phyloP scores from a whole-genome alignment of 768 basidiomycete genomes.

The Leccinum rimulosum region DNA sequence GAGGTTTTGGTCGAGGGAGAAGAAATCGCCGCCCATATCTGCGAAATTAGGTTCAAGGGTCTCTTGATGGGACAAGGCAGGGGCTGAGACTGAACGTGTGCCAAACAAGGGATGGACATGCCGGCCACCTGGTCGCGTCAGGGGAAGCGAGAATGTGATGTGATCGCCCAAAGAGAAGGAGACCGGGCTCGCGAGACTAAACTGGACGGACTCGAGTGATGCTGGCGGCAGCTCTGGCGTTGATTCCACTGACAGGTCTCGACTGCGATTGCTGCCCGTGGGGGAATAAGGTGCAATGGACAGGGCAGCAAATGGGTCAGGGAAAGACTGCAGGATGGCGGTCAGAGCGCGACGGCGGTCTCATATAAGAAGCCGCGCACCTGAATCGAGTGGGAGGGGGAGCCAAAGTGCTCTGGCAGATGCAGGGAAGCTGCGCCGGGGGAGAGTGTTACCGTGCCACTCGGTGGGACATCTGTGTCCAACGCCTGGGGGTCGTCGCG shows the following conservation, averaged over 20 bases:
- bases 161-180: slow-evolving; percentile 37
- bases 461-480: slow-evolving; percentile 12
- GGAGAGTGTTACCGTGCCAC: slow-evolving; percentile 34
- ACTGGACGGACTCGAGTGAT: slow-evolving; percentile 39
- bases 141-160: slow-evolving; percentile 21
- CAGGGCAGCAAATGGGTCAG: slow-evolving; percentile 51
- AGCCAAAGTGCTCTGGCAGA: background rate
- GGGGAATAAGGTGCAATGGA: slow-evolving; percentile 56
- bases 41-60: slow-evolving; percentile 43
- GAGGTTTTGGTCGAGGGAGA: slow-evolving; percentile 45
- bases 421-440: slow-evolving; percentile 33
- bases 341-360: slow-evolving; percentile 20
- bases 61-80: slow-evolving; percentile 30
- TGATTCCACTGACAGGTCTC: slow-evolving; percentile 53
- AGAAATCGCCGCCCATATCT: slow-evolving; percentile 34
- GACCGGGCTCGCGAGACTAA: slow-evolving; percentile 38
- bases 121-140: slow-evolving; percentile 22
- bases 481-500: slow-evolving; percentile 19
- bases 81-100: slow-evolving; percentile 44
- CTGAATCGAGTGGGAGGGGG: slow-evolving; percentile 26
- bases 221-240: slow-evolving; percentile 46
- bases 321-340: slow-evolving; percentile 30
- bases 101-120: slow-evolving; percentile 32
- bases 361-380: slow-evolving; percentile 11
- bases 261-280: slow-evolving; percentile 37